Evolutionary conservation across 2,329 filamentous ascomycete genomes (phyloP), one percentile per base, ranked within the genome.

Genomic region (Exophiala mesophila): DNA sequence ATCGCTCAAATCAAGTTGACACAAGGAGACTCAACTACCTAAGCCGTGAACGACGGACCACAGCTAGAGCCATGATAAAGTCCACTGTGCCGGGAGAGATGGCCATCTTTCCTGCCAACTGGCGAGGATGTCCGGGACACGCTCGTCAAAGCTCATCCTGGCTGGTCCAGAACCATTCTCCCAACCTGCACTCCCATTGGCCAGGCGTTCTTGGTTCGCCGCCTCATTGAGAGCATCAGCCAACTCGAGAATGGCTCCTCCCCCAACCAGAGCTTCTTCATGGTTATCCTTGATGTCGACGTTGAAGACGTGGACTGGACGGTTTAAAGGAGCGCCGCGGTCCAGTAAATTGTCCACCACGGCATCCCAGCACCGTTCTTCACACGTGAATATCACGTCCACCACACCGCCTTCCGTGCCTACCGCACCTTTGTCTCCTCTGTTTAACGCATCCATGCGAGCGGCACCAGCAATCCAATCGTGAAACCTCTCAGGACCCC

Each of bases 261-360:
- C 92, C 7, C 92, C 92, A 2, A 96, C 77, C 16, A 90, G 74
- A 0, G 92, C 92, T 65, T 98, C 92, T 63, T 98, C 90, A 59
- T 97, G 92, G 59, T 97, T 98, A 67, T 98, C 92, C 64, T 85
- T 90, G 59, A 98, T 98, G 62, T 98, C 92, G 41, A 98, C 84
- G 57, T 98, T 98, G 72, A 98, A 94, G 43, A 98, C 87, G 61
- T 98, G 92, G 1, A 98, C 92, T 0, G 92, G 89, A 2, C 88
- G 74, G 63, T 98, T 98, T 44, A 98, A 72, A 3, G 86, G 84
- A 0, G 84, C 80, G 5, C 90, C 92, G 49, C 94, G 79, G 57
- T 81, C 85, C 49, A 95, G 78, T 39, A 98, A 72, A 62, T 98
- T 90, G 57, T 98, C 92, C 8, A 98, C 77, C 23, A 98, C 92